phyloP scores from a whole-genome alignment of 768 basidiomycete genomes.

The Xerocomus potaroensis region DNA sequence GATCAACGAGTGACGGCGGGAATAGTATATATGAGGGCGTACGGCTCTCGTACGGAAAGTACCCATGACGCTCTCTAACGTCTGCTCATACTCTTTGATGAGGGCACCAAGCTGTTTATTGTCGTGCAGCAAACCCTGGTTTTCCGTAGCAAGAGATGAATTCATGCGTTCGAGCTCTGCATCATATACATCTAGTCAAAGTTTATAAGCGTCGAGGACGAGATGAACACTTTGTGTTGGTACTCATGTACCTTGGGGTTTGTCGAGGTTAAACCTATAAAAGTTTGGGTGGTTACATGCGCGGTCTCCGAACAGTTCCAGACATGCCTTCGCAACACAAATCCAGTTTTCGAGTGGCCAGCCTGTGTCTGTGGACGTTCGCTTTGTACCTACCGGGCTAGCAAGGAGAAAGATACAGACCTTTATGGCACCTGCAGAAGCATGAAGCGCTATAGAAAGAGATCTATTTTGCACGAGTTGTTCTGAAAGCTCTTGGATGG shows the following conservation, averaged over 20 bases:
- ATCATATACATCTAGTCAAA: conserved; percentile 74
- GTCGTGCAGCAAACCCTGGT: conserved; percentile 81
- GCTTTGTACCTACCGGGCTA: not conserved
- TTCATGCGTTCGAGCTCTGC: conserved; percentile 90
- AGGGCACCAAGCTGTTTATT: conserved; percentile 91
- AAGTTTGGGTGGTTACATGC: not conserved
- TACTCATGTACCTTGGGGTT: conserved; percentile 60
- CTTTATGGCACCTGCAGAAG: conserved; percentile 75
- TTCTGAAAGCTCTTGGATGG: conserved; percentile 77
- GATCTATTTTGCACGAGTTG: conserved; percentile 78
- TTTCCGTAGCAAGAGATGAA: conserved; percentile 70
- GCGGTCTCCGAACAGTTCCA: not conserved
- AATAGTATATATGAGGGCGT: conserved; percentile 33
- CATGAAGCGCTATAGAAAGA: conserved; percentile 66
- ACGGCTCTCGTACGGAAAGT: conserved; percentile 87
- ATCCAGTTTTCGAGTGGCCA: conserved; percentile 85
- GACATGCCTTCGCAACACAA: conserved; percentile 76
- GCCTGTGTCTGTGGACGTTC: conserved; percentile 63
- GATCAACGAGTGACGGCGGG: not conserved
- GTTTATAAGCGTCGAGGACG: conserved; percentile 3
- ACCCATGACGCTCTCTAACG: conserved; percentile 92
- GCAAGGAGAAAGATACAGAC: conserved; percentile 38
- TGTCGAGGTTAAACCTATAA: conserved; percentile 79
- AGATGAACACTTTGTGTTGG: not conserved
- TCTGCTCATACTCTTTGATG: conserved; percentile 96